Conservation (phyloP, 495 filamentous ascomycete species). For the Hyaloscypha hepaticicola region DNA sequence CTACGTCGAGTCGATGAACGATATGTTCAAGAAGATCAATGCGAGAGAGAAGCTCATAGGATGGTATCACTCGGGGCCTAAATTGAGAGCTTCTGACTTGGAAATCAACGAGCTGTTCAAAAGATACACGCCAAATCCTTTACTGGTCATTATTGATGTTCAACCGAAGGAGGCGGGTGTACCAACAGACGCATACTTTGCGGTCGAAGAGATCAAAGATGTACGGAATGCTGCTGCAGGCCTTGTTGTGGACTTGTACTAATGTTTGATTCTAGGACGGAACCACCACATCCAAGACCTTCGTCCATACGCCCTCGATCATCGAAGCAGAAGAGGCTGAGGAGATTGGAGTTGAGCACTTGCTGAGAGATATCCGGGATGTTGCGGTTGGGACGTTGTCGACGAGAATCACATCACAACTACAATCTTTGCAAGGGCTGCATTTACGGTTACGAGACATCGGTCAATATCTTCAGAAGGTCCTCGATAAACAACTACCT, state of each 20-base stretch:
- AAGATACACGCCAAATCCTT: constrained; percentile 93
- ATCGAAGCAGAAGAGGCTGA: constrained; percentile 99
- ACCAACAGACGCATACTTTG: constrained; percentile 98
- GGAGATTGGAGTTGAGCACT: constrained; percentile 97
- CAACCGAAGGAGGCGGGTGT: constrained; percentile 98
- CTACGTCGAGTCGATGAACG: constrained; percentile 98
- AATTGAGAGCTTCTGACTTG: constrained; percentile 93
- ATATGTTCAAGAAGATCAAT: constrained; percentile 99
- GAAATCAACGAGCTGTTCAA: constrained; percentile 99
- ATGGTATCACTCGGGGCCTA: constrained; percentile 99
- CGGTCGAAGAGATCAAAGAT: constrained; percentile 99
- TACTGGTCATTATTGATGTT: constrained; percentile 97
- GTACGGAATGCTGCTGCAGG: constrained; percentile 50
- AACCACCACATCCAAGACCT: constrained; percentile 94
- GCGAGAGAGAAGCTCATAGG: constrained; percentile 97
- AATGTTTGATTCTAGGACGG: constrained; percentile 67
- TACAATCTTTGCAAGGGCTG: constrained; percentile 94
- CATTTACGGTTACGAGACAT: constrained; percentile 96
- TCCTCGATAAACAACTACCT: constrained; percentile 85
- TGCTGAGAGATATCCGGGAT: constrained; percentile 95
- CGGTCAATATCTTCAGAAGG: constrained; percentile 91
- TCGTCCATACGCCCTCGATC: constrained; percentile 98
- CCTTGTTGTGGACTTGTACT: constrained; percentile 8
- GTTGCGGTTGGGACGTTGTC: constrained; percentile 98
- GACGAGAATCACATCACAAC: constrained; percentile 94